Evolutionary conservation across 2,329 filamentous ascomycete genomes (phyloP).

Genomic region (Stagonosporopsis vannaccii): DNA sequence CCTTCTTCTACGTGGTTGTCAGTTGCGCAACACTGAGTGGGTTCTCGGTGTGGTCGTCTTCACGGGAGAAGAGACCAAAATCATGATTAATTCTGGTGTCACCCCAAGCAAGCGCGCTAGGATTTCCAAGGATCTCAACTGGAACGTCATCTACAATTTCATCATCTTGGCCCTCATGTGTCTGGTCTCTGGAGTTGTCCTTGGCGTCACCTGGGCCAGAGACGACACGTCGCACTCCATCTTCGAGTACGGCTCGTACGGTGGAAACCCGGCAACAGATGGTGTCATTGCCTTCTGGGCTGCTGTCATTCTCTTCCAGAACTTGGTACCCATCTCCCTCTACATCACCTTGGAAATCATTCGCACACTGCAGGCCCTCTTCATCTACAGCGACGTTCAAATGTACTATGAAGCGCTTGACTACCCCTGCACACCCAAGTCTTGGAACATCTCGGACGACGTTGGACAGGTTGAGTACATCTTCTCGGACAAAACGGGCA

Average conservation of each 20-base stretch:
- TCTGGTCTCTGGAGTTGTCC: constrained; percentile 80
- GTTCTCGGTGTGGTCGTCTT: constrained; percentile 90
- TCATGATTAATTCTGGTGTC: constrained; percentile 97
- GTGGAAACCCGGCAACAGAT: constrained; percentile 73
- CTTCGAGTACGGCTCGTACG: constrained; percentile 88
- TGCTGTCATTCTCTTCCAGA: constrained; percentile 93
- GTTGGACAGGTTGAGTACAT: constrained; percentile 99
- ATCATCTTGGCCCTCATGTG: constrained; percentile 89
- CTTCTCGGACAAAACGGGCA: constrained; percentile 94
- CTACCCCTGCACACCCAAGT: constrained; percentile 94
- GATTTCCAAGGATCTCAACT: constrained; percentile 92
- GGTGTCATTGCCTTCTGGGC: constrained; percentile 98
- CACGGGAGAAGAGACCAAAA: constrained; percentile 96
- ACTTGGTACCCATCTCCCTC: constrained; percentile 96
- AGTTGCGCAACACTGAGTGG: constrained; percentile 95
- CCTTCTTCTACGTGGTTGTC: constrained; percentile 89
- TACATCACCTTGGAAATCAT: constrained; percentile 98
- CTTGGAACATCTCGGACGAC: constrained; percentile 99
- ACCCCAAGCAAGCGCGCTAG: constrained; percentile 93
- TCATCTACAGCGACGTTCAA: constrained; percentile 93
- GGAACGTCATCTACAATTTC: constrained; percentile 98
- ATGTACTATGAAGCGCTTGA: constrained; percentile 98
- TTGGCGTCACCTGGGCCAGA: constrained; percentile 82
- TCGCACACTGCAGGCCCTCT: constrained; percentile 88
- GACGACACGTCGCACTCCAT: constrained; percentile 75